Base-by-base conservation (phyloP, 2,329 filamentous ascomycete species). In the Chaetomium globosum region DNA sequence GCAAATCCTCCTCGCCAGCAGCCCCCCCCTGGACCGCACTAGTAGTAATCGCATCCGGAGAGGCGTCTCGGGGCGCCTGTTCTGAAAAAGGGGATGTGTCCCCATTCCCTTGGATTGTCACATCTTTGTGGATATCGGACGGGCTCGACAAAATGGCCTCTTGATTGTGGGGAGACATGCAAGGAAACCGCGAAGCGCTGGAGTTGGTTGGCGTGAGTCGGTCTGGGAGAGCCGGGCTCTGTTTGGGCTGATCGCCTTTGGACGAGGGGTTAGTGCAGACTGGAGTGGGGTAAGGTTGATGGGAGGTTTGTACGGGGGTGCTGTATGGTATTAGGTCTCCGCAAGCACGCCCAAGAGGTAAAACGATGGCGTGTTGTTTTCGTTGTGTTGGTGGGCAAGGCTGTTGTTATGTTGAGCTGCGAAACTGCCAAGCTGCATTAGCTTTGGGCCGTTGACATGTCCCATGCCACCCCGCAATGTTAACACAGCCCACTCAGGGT, bases 111-210 rank as follows among this genome's bases (percentile, higher is more conserved):
- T 54, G 28, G 23, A 4, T 39, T n/a, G 65, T 39, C 30, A 23
- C 69, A 67, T 71, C 59, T 48, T 64, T 46, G 30, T 59, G 43
- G 53, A 19, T 60, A 68, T 70, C 71, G 53, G 66, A 53, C 43
- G 66, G 67, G 70, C 67, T 68, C 43, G 65, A 54, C 33, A 66
- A 46, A 48, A 54, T 67, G 55, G 63, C 61, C 54, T 68, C 62
- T 36, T 69, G 67, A 59, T 65, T 63, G 66, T 70, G 68, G 59
- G 70, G 67, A 73, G 72, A 73, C 72, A 74, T 74, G 66, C 72
- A 74, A 68, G 55, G 59, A 33, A 46, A 4, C 43, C 7, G 26
- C 23, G 49, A 13, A 26, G n/a, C 30, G 8, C 19, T 30, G 49
- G 16, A 12, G 16, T 10, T 36, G 31, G 30, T 39, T n/a, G 23